These are phyloP conservation scores for Apium graveolens DNA, from an alignment of 129 eudicot genomes.

Conservation along the genomic window DNA sequence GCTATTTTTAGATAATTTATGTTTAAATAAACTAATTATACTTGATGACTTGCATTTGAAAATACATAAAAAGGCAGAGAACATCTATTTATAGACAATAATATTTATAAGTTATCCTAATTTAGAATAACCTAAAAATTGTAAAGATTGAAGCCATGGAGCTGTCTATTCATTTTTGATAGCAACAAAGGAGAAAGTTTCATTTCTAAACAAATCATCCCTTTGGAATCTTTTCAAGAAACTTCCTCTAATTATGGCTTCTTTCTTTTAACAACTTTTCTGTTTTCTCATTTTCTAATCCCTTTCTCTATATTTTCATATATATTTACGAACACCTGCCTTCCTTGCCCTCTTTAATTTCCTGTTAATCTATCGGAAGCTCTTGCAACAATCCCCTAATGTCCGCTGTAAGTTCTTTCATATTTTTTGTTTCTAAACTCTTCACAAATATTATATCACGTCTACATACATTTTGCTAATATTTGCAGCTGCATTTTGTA, in stretches of 20 bases:
- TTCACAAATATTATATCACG: no score
- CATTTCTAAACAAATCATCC: neutral
- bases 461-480: no score
- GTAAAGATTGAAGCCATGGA: conserved; percentile 2
- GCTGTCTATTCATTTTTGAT: neutral
- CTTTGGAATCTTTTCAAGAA: neutral
- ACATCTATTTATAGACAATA: neutral
- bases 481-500: neutral
- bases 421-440: neutral
- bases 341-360: neutral
- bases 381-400: neutral
- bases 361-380: neutral
- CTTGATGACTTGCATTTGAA: neutral
- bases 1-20: no score
- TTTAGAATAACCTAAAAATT: neutral
- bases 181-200: neutral
- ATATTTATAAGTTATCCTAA: neutral
- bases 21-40: neutral
- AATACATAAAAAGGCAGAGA: neutral
- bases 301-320: neutral
- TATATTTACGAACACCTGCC: neutral
- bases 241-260: neutral
- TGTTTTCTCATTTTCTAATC: neutral
- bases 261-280: conserved; percentile 1
- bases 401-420: neutral